phyloP scores from a whole-genome alignment of 2,329 filamentous ascomycete species.

The Simplicillium sp. region DNA sequence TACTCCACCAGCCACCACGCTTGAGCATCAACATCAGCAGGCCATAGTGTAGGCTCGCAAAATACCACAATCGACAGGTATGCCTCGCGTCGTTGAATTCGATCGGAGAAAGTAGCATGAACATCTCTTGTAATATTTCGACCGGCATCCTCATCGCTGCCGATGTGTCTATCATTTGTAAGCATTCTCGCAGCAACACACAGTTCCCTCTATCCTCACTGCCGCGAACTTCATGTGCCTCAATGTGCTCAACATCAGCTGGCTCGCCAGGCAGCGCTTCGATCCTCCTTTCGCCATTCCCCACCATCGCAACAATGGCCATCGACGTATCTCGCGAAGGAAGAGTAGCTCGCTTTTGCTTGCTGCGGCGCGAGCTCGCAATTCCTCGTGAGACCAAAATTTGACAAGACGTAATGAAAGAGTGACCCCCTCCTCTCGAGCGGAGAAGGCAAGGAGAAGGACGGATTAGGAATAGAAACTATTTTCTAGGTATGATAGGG shows the following conservation, averaged over 20 bases:
- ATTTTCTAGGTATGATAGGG: no score
- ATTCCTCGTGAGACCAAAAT: conserved; percentile 17
- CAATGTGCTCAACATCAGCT: no score
- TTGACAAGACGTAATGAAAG: conserved; percentile 16
- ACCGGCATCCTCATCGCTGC: conserved; percentile 18
- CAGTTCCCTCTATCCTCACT: no score
- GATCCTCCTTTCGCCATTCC: conserved; percentile 3
- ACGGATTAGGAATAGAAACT: no score
- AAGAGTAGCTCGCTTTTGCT: background rate
- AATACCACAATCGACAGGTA: conserved; percentile 51
- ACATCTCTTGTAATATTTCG: conserved; percentile 28
- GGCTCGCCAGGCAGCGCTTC: no score
- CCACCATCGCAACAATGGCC: conserved; percentile 10
- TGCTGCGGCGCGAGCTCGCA: conserved; percentile 9
- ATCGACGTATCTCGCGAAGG: conserved; percentile 2
- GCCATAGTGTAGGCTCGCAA: conserved; percentile 39
- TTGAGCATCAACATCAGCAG: conserved; percentile 44
- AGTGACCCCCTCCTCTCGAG: background rate
- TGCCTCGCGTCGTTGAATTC: conserved; percentile 52
- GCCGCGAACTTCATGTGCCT: no score
- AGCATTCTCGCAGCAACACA: no score
- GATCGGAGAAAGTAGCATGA: conserved; percentile 18
- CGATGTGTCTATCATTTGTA: background rate
- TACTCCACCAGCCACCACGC: conserved; percentile 43
- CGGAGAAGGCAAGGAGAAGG: no score